Percentiles rank a stretch among this genome's conserved stretches.
Conservation (phyloP, 768 basidiomycete genomes). For the Termitomyces heimii region DNA sequence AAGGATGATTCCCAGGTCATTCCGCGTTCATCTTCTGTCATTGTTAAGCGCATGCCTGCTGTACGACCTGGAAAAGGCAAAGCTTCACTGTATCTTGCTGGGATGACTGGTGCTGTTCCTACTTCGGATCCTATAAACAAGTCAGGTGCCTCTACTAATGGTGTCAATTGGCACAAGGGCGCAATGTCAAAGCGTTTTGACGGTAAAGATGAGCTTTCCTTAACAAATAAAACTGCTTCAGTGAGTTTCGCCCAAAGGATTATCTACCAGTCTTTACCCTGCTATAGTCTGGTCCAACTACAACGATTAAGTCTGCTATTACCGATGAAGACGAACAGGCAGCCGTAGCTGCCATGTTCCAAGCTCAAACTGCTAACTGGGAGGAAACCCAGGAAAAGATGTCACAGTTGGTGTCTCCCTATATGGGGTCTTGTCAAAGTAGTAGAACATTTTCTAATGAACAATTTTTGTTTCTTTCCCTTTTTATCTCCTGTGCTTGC, state of each 20-base stretch:
- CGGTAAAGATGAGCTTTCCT: constrained; percentile 56
- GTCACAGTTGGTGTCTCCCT: constrained; percentile 89
- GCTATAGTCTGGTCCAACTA: constrained; percentile 20
- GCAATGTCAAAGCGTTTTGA: constrained; percentile 90
- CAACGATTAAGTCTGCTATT: constrained; percentile 33
- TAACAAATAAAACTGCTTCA: constrained; percentile 25
- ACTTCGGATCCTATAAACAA: constrained; percentile 43
- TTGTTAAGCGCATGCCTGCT: constrained; percentile 88
- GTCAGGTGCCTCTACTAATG: constrained; percentile 24
- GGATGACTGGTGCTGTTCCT: constrained; percentile 34
- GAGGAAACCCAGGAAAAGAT: constrained; percentile 99
- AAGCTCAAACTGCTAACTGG: constrained; percentile 92
- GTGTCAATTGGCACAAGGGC: constrained; percentile 56
- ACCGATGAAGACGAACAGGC: constrained; percentile 80
- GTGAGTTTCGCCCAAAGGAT: constrained; percentile 15
- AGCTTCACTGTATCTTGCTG: constrained; percentile 69
- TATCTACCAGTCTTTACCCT: constrained; percentile 1
- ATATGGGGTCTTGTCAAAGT: constrained; percentile 51
- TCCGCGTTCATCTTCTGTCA: constrained; percentile 90
- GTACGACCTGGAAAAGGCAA: constrained; percentile 77
- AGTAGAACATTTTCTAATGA: constrained; percentile 73
- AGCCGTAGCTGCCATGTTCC: constrained; percentile 98
- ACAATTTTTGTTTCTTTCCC: constrained; percentile 40
- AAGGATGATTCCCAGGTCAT: constrained; percentile 89
- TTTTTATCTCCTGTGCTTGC: constrained; percentile 21